phyloP scores from a whole-genome alignment of 768 basidiomycete species.

The Lentinus brumalis region DNA sequence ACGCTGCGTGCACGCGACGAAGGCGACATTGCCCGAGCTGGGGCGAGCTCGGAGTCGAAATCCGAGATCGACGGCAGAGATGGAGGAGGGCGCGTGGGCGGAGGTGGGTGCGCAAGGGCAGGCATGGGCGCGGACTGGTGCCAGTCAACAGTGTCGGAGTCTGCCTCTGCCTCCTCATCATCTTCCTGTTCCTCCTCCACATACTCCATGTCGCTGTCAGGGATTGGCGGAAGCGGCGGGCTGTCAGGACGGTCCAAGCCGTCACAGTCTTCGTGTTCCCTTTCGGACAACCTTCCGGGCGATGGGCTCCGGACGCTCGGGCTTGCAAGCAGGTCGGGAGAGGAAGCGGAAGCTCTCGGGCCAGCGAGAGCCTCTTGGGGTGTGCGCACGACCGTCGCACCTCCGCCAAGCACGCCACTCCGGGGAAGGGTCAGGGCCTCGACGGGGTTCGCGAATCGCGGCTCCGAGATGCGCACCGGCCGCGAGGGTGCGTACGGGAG shows the following conservation, averaged over 20 bases:
- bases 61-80: conserved; percentile 23
- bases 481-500: conserved; percentile 36
- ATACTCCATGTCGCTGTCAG: conserved; percentile 15
- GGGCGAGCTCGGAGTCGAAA: conserved; percentile 12
- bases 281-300: conserved; percentile 1
- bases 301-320: conserved; percentile 7
- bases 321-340: conserved; percentile 16
- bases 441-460: conserved; percentile 37
- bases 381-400: conserved; percentile 76
- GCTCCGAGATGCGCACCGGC: conserved; percentile 48
- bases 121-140: conserved; percentile 3
- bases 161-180: conserved; percentile 19
- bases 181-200: conserved; percentile 21
- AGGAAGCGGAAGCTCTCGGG: conserved; percentile 23
- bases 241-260: conserved; percentile 6
- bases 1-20: background rate
- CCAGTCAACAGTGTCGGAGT: conserved; percentile 32
- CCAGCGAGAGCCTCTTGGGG: conserved; percentile 73
- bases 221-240: conserved; percentile 27
- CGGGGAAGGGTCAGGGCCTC: conserved; percentile 36
- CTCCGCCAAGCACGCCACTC: conserved; percentile 60
- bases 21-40: conserved; percentile 28
- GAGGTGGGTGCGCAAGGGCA: conserved; percentile 41
- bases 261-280: conserved; percentile 6
- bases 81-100: conserved; percentile 37